A percentile compares a stretch with the other conserved stretches of the same genome.
Evolutionary conservation across 2,329 filamentous ascomycete species (phyloP).

Genomic region (Beauveria medogensis): DNA sequence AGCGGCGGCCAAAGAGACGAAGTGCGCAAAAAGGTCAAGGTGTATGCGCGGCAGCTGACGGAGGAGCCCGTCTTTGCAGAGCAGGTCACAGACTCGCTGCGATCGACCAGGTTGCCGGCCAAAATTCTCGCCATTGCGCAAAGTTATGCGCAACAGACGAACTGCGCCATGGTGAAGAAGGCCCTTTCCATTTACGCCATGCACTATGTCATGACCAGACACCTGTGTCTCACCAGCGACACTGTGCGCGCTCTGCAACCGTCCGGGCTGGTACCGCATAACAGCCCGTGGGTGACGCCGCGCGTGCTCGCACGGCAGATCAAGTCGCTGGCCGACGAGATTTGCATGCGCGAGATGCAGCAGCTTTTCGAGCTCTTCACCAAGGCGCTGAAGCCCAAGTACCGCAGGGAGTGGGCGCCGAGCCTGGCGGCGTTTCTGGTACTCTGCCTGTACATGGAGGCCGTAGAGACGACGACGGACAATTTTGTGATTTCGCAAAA

Average conservation of each 20-base stretch:
- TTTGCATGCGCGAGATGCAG: slow-evolving; percentile 43
- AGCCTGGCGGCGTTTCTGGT: slow-evolving; percentile 49
- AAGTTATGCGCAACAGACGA: slow-evolving; percentile 36
- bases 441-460: slow-evolving; percentile 51
- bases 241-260: slow-evolving; percentile 34
- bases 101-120: slow-evolving; percentile 36
- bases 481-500: slow-evolving; percentile 43
- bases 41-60: slow-evolving; percentile 41
- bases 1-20: slow-evolving; percentile 35
- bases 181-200: slow-evolving; percentile 48
- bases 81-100: slow-evolving; percentile 41
- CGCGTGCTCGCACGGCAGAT: slow-evolving; percentile 49
- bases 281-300: slow-evolving; percentile 39
- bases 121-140: slow-evolving; percentile 41
- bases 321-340: slow-evolving; percentile 48
- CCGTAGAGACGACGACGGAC: slow-evolving; percentile 45
- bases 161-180: slow-evolving; percentile 42
- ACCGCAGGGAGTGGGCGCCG: slow-evolving; percentile 45
- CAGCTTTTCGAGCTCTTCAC: slow-evolving; percentile 45
- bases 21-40: slow-evolving; percentile 36
- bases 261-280: slow-evolving; percentile 35
- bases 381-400: slow-evolving; percentile 46
- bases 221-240: slow-evolving; percentile 41
- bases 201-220: slow-evolving; percentile 49
- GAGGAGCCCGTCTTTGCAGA: slow-evolving; percentile 40